Evolutionary conservation across 1,284 basidiomycete species (phyloP), one percentile per base, ranked within the genome.

Genomic region (Cryptococcus wingfieldii): DNA sequence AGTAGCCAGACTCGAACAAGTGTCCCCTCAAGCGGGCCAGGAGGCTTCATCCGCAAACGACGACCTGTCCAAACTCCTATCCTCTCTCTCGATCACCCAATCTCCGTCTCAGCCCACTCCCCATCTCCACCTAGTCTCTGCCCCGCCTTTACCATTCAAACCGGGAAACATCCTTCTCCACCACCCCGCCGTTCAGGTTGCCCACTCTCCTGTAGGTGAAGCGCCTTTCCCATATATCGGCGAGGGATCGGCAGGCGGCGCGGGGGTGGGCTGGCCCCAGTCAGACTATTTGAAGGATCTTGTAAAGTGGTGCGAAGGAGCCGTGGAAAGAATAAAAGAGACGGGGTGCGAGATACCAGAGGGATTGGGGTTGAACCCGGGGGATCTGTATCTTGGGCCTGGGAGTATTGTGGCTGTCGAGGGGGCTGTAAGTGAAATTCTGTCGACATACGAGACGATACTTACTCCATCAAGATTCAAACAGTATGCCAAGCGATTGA

Each of bases 401-500:
- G 88, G 91, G 68, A 70, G 84, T 80, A 62, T 66, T 38, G 44
- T 63, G 28, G 64, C 74, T 6, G 74, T 75, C 9, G 72, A 76
- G 53, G 75, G 74, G 42, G 69, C 69, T 8, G 74, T 75, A 45
- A 55, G 63, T 57, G 50, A 50, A n/a, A 55, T 31, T 13, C 8
- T n/a, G 37, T 16, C 0, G 16, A 1, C 12, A 28, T 2, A 37
- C 34, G 19, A 38, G 28, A 13, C 34, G n/a, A 18, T 19, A 34
- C 10, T 89, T 1, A 86, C 86, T 0, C 16, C n/a, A 44, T 19
- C 38, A 41, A 75, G 74, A 65, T 77, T 9, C 74, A 76, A 53
- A 88, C 90, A 0, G 83, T 90, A 0, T 93, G 89, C 70, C 86
- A 94, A 73, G 90, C 89, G 0, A 86, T 95, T 0, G 90, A 95